Conservation (phyloP, 1,139 yeast species). For the Suhomyces choctaworum region DNA sequence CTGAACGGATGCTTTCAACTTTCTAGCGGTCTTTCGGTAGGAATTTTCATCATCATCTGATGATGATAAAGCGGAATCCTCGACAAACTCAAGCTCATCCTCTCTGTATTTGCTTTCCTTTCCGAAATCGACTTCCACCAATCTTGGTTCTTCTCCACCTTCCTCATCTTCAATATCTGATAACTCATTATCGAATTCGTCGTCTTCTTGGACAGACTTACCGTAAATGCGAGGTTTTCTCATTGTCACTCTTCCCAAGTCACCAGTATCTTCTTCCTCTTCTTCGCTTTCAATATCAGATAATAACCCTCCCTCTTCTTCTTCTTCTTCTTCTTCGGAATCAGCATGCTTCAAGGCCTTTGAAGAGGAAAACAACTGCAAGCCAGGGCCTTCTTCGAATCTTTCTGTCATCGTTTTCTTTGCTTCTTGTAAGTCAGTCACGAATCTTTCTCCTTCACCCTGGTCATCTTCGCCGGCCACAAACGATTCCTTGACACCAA, state of each 20-base stretch:
- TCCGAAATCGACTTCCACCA: conserved; percentile 52
- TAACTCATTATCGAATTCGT: conserved; percentile 43
- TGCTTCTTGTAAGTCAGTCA: conserved; percentile 75
- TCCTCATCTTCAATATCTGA: conserved; percentile 40
- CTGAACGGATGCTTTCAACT: conserved; percentile 38
- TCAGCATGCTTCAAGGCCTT: conserved; percentile 48
- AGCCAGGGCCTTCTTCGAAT: conserved; percentile 64
- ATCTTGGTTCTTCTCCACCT: conserved; percentile 36
- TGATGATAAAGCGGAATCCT: conserved; percentile 45
- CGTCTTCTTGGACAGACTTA: conserved; percentile 51
- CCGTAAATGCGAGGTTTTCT: conserved; percentile 65
- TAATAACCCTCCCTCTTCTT: conserved; percentile 36
- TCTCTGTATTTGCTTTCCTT: conserved; percentile 39
- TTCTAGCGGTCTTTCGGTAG: conserved; percentile 50
- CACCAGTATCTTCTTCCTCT: conserved; percentile 25
- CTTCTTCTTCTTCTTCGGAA: conserved; percentile 41
- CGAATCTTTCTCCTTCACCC: conserved; percentile 82
- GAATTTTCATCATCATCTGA: conserved; percentile 40
- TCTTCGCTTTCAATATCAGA: conserved; percentile 33
- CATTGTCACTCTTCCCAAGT: conserved; percentile 59
- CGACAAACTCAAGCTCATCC: conserved; percentile 52
- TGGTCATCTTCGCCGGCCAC: conserved; percentile 57
- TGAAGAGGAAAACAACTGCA: conserved; percentile 67
- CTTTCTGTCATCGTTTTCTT: conserved; percentile 63
- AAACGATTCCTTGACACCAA: conserved; percentile 64